Percentiles rank a stretch among this genome's conserved stretches.
Evolutionary conservation across 2,329 filamentous ascomycete genomes (phyloP).

Genomic region (Botrytis galanthina): DNA sequence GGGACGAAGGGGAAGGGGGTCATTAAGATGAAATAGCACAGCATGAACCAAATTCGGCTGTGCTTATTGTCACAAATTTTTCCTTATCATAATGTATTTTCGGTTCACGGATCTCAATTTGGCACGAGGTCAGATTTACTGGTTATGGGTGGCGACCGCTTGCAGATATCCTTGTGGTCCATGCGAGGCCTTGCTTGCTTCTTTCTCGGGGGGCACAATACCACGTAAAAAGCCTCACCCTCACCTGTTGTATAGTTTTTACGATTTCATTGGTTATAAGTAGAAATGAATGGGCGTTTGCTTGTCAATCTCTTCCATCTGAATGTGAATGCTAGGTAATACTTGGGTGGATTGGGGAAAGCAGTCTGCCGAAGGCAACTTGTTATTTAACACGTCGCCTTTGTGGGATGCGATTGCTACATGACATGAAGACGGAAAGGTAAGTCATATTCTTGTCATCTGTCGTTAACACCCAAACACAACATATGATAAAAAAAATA

Average conservation of each 20-base stretch:
- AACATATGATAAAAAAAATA: conserved; percentile 12
- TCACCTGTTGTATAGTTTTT: conserved; percentile 29
- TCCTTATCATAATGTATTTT: conserved; percentile 24
- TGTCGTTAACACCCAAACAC: conserved; percentile 5
- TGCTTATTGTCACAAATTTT: conserved; percentile 20
- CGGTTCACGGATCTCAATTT: conserved; percentile 22
- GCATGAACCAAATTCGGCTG: conserved; percentile 13
- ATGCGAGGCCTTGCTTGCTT: conserved; percentile 27
- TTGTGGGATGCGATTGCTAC: conserved; percentile 24
- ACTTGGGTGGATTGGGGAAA: conserved; percentile 15
- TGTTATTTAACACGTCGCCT: conserved; percentile 26
- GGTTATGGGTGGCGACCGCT: conserved; percentile 24
- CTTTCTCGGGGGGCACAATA: conserved; percentile 26
- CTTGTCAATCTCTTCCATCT: conserved; percentile 25
- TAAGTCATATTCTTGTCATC: conserved; percentile 25
- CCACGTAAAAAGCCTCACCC: conserved; percentile 24
- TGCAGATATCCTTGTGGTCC: conserved; percentile 22
- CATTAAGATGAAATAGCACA: conserved; percentile 20
- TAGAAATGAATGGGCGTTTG: conserved; percentile 31
- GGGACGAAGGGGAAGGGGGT: conserved; percentile 14
- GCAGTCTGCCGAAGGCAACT: conserved; percentile 22
- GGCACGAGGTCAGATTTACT: conserved; percentile 26
- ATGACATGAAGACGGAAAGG: conserved; percentile 29
- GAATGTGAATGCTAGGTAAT: conserved; percentile 22
- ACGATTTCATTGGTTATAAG: conserved; percentile 26